Evolutionary conservation across 208 protist genomes (phyloP).

Genomic region (Leishmania gerbilli): DNA sequence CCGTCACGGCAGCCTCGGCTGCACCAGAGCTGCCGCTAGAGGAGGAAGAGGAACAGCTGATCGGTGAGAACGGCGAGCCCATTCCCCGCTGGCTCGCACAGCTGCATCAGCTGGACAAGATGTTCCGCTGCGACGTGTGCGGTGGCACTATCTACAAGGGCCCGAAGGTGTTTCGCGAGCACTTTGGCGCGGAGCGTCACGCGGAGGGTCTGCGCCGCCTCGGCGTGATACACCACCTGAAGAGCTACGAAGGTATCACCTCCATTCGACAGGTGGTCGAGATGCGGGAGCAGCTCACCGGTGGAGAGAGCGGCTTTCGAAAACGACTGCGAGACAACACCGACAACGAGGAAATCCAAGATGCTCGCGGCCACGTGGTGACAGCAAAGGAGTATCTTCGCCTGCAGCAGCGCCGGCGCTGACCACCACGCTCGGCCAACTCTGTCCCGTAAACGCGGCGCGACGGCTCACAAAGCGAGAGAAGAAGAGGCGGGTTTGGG

Average conservation of each 20-base stretch:
- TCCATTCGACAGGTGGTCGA: slow-evolving; percentile 75
- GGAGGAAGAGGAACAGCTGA: slow-evolving; percentile 43
- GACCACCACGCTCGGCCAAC: no score
- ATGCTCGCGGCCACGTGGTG: slow-evolving; percentile 80
- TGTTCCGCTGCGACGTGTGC: slow-evolving; percentile 84
- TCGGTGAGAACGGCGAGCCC: slow-evolving; percentile 80
- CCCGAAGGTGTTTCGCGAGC: slow-evolving; percentile 83
- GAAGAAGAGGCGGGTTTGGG: background rate
- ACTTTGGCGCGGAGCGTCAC: slow-evolving; percentile 85
- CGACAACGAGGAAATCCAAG: slow-evolving; percentile 85
- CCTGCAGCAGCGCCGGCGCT: slow-evolving; percentile 40
- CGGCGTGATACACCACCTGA: slow-evolving; percentile 69
- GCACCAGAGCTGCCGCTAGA: slow-evolving; percentile 8
- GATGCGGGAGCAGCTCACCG: slow-evolving; percentile 62
- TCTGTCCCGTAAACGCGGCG: background rate
- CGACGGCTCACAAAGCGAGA: background rate
- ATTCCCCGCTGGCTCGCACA: slow-evolving; percentile 82
- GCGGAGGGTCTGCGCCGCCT: slow-evolving; percentile 78
- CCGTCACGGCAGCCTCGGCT: background rate
- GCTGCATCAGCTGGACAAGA: slow-evolving; percentile 85
- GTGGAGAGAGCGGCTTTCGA: slow-evolving; percentile 37
- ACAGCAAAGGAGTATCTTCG: slow-evolving; percentile 63
- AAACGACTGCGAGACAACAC: slow-evolving; percentile 71
- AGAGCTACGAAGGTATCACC: slow-evolving; percentile 77
- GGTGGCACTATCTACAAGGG: slow-evolving; percentile 87